Conservation (phyloP, 306 rosid species). For the Erythrophleum fordii region DNA sequence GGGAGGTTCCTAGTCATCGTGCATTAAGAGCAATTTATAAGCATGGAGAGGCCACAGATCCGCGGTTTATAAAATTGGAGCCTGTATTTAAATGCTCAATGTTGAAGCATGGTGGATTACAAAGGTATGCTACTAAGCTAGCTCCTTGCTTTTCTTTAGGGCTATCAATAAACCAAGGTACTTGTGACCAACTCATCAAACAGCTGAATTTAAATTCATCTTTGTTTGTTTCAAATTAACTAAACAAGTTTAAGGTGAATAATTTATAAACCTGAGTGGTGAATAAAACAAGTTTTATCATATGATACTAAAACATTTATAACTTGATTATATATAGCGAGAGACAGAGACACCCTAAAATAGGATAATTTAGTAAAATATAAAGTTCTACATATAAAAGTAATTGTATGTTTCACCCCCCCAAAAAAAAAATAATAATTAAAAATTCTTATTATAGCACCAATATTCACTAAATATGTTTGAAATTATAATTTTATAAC, state of each 20-base stretch:
- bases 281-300: constrained; percentile 1
- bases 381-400: not conserved
- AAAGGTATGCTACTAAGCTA: constrained; percentile 54
- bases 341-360: too few species aligned
- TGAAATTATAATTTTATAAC: not conserved
- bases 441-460: not conserved
- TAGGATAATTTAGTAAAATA: not conserved
- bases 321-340: not conserved
- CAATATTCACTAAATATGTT: not conserved
- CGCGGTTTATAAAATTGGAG: constrained; percentile 82
- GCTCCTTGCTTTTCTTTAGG: constrained; percentile 20
- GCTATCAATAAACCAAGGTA: constrained; percentile 1
- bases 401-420: not conserved
- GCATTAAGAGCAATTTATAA: constrained; percentile 60
- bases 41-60: constrained; percentile 70
- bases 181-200: constrained; percentile 1
- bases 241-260: not conserved
- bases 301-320: not conserved
- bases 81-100: constrained; percentile 83
- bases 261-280: not conserved
- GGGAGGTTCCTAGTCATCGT: constrained; percentile 93
- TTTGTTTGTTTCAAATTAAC: constrained; percentile 20
- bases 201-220: constrained; percentile 9
- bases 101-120: constrained; percentile 63
- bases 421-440: not conserved